Conservation (phyloP, 2,329 filamentous ascomycete species). For the Pezicula neosporulosa region DNA sequence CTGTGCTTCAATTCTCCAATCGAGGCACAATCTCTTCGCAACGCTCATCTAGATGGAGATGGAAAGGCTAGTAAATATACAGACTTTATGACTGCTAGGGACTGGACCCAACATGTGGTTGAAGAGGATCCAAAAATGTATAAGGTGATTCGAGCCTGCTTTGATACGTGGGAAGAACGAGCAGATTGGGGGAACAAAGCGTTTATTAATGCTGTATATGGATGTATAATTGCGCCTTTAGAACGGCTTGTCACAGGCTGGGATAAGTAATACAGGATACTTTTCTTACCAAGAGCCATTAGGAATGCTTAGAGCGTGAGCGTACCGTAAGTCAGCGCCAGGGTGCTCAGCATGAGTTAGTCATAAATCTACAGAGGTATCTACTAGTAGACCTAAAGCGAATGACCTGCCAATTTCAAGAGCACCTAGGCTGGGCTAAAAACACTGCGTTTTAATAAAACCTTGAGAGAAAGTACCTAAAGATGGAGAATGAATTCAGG, state of each 20-base stretch:
- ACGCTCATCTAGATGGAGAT: neutral
- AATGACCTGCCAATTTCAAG: no score
- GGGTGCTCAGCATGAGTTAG: no score
- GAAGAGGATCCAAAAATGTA: neutral
- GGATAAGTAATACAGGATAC: no score
- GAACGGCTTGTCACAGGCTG: neutral
- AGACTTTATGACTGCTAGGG: neutral
- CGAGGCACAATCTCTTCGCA: neutral
- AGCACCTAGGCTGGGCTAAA: no score
- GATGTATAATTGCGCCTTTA: neutral
- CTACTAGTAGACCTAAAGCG: no score
- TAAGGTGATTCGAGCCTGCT: neutral
- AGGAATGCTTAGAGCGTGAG: no score
- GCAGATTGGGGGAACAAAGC: neutral
- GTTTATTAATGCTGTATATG: neutral
- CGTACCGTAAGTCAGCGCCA: no score
- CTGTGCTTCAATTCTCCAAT: conserved; percentile 3
- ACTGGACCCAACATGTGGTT: neutral
- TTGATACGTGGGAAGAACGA: neutral
- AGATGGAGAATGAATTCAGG: no score
- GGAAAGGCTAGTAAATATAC: neutral
- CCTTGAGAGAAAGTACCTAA: no score
- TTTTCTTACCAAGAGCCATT: no score
- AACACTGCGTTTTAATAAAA: no score
- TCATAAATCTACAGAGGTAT: no score